Percentiles rank a stretch among this genome's conserved stretches.
Evolutionary conservation across 2,329 filamentous ascomycete genomes (phyloP).

Genomic region (Fusarium sublunatum): DNA sequence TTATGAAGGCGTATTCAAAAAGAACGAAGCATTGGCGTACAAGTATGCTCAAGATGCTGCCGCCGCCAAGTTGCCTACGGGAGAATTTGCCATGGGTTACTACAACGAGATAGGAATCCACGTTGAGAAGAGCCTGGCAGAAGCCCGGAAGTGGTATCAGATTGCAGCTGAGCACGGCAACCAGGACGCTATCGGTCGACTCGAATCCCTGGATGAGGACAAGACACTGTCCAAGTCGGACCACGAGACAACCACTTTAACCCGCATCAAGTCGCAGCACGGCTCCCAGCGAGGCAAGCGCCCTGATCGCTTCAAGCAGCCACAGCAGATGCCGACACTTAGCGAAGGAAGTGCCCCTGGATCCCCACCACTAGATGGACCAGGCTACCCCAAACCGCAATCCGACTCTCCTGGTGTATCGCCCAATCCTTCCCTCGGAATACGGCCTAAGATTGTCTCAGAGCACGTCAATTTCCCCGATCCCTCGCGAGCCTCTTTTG

Average conservation of each 20-base stretch:
- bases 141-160: slow-evolving; percentile 90
- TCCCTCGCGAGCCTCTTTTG: slow-evolving; percentile 55
- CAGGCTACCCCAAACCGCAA: slow-evolving; percentile 33
- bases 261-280: slow-evolving; percentile 84
- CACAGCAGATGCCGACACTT: slow-evolving; percentile 61
- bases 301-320: slow-evolving; percentile 68
- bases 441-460: slow-evolving; percentile 52
- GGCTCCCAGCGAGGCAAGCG: slow-evolving; percentile 73
- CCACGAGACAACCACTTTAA: slow-evolving; percentile 91
- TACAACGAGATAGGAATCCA: slow-evolving; percentile 97
- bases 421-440: slow-evolving; percentile 54
- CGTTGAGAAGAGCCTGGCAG: slow-evolving; percentile 82
- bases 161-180: slow-evolving; percentile 92
- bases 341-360: slow-evolving; percentile 55
- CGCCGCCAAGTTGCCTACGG: slow-evolving; percentile 81
- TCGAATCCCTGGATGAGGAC: slow-evolving; percentile 85
- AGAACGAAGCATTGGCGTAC: slow-evolving; percentile 95
- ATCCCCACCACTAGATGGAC: slow-evolving; percentile 45
- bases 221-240: slow-evolving; percentile 89
- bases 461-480: slow-evolving; percentile 60
- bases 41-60: slow-evolving; percentile 91
- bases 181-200: slow-evolving; percentile 82
- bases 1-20: slow-evolving; percentile 89
- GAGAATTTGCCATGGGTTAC: slow-evolving; percentile 96
- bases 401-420: slow-evolving; percentile 33